These are phyloP conservation scores for Posidonia oceanica DNA, from an alignment of 116 monocot genomes.

Conservation along the genomic window DNA sequence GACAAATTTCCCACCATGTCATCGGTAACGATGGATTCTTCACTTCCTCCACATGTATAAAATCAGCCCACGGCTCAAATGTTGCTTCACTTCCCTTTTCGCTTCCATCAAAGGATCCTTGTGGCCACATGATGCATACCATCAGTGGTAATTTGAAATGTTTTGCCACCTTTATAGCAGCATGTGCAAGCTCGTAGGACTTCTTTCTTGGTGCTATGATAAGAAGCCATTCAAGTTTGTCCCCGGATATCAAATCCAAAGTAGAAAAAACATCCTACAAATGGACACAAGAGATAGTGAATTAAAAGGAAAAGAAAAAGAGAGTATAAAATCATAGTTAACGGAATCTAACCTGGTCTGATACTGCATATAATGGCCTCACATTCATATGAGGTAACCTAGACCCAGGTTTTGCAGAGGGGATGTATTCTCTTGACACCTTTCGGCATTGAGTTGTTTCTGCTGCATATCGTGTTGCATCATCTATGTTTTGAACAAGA, in stretches of 20 bases:
- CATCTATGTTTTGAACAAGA: constrained; percentile 26
- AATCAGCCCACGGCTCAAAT: constrained; percentile 42
- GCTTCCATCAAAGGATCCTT: constrained; percentile 23
- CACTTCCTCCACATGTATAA: constrained; percentile 66
- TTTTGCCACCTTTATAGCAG: constrained; percentile 34
- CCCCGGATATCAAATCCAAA: constrained; percentile 65
- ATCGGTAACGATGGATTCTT: constrained; percentile 4
- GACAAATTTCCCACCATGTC: constrained; percentile 87
- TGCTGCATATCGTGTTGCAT: constrained; percentile 8
- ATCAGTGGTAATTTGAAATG: constrained; percentile 34
- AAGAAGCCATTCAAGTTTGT: constrained; percentile 79
- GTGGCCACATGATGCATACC: constrained; percentile 78
- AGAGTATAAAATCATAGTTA: not conserved
- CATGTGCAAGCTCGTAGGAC: constrained; percentile 65
- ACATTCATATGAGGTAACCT: constrained; percentile 84
- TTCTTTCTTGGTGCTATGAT: constrained; percentile 62
- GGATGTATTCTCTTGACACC: constrained; percentile 42
- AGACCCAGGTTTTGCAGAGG: constrained; percentile 59
- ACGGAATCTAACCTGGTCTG: constrained; percentile 29
- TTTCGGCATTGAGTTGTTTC: constrained; percentile 15
- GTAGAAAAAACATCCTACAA: constrained; percentile 60
- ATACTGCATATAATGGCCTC: constrained; percentile 23
- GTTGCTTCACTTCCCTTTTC: constrained; percentile 15
- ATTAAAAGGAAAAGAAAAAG: not conserved
- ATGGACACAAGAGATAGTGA: constrained; percentile 5